Percentiles rank a stretch among this genome's conserved stretches.
Conservation (phyloP, 441 rosid species). For the Syzygium syzygioides region DNA sequence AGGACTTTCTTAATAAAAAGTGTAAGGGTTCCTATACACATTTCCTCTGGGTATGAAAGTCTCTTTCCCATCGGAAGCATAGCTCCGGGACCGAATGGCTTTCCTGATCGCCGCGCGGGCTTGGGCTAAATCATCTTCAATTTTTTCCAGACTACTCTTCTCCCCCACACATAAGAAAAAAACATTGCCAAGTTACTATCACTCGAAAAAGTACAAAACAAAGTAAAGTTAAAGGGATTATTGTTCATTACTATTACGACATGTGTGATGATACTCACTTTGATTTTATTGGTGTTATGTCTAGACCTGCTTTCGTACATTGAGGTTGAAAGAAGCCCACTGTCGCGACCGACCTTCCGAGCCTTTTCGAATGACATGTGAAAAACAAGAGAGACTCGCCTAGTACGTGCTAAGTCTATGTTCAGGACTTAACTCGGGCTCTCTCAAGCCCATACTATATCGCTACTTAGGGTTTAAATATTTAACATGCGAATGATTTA, state of each 20-base stretch:
- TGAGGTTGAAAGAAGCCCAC: background rate
- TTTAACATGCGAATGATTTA: too few relatives aligned
- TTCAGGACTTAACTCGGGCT: too few relatives aligned
- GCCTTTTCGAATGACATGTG: too few relatives aligned
- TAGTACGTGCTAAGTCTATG: too few relatives aligned
- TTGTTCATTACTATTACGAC: background rate
- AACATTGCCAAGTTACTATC: background rate
- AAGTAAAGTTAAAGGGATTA: background rate
- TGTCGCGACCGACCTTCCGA: too few relatives aligned
- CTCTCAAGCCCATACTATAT: too few relatives aligned
- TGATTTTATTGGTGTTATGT: background rate
- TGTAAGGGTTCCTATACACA: conserved; percentile 43
- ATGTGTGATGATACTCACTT: background rate
- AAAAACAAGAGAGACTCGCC: too few relatives aligned
- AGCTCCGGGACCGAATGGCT: conserved; percentile 33
- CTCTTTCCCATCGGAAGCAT: conserved; percentile 12
- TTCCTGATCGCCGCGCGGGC: conserved; percentile 48
- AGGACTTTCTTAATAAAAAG: conserved; percentile 53
- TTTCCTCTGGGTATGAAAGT: conserved; percentile 34
- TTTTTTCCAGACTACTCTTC: conserved; percentile 23
- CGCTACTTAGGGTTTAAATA: too few relatives aligned
- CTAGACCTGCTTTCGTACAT: background rate
- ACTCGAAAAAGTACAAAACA: background rate
- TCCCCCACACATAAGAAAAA: conserved; percentile 3
- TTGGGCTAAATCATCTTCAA: conserved; percentile 44